Evolutionary conservation across 768 basidiomycete species (phyloP).

Genomic region (Paxillus ammoniavirescens): DNA sequence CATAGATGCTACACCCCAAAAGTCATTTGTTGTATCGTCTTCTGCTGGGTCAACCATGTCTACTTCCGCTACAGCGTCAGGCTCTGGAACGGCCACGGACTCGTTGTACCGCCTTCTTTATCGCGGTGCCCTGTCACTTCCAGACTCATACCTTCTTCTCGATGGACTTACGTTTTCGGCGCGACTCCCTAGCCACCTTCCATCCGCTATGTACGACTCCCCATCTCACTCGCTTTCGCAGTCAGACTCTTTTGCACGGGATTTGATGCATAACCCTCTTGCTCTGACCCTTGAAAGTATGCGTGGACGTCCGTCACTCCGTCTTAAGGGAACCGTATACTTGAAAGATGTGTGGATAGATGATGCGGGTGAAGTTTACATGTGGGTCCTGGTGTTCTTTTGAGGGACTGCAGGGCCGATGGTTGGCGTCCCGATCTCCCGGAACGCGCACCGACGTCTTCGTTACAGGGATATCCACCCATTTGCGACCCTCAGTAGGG

Average conservation of each 20-base stretch:
- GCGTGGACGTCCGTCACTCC: constrained; percentile 67
- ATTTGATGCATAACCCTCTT: constrained; percentile 63
- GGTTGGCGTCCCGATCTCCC: neutral
- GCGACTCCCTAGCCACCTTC: constrained; percentile 33
- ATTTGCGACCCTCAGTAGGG: constrained; percentile 52
- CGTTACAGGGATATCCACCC: constrained; percentile 66
- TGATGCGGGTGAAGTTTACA: constrained; percentile 46
- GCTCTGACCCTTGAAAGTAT: constrained; percentile 77
- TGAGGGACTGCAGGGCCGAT: neutral
- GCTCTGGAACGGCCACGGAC: constrained; percentile 6
- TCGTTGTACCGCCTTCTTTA: constrained; percentile 57
- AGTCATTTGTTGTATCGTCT: neutral
- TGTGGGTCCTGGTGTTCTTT: constrained; percentile 42
- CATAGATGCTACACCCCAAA: constrained; percentile 23
- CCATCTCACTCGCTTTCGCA: constrained; percentile 16
- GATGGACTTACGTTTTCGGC: constrained; percentile 74
- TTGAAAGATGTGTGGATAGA: constrained; percentile 61
- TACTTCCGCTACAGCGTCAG: neutral
- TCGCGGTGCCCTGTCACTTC: constrained; percentile 70
- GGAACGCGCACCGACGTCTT: neutral
- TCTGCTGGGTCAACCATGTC: neutral
- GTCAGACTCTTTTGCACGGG: constrained; percentile 26
- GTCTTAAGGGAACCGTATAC: constrained; percentile 52
- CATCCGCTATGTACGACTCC: constrained; percentile 30
- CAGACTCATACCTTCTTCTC: constrained; percentile 68